A percentile compares a stretch with the other conserved stretches of the same genome.
These are phyloP conservation scores for Parsonsia alboflavescens DNA, from an alignment of 257 asterid genomes.

Conservation along the genomic window DNA sequence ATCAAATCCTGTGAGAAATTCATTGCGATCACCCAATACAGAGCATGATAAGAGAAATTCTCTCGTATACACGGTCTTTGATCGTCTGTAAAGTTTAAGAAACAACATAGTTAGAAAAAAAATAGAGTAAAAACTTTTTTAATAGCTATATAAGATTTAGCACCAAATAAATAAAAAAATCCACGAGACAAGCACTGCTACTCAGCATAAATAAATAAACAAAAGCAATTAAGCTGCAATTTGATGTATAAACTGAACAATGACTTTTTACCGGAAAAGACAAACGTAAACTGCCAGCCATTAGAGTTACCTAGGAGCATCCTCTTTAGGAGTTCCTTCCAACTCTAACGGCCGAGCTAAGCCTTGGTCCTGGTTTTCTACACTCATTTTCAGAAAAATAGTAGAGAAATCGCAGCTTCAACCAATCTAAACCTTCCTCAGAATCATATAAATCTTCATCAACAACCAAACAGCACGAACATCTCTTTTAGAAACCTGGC, in stretches of 20 bases:
- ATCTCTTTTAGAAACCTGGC: background rate
- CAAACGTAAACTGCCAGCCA: background rate
- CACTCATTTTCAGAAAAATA: slow-evolving; percentile 6
- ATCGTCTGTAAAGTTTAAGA: background rate
- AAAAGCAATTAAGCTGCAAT: background rate
- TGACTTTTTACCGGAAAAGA: background rate
- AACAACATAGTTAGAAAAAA: background rate
- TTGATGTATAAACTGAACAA: background rate
- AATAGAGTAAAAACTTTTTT: background rate
- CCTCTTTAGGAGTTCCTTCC: background rate
- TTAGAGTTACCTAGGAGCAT: slow-evolving; percentile 8
- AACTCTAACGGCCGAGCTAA: background rate
- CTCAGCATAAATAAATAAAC: background rate
- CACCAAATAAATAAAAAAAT: background rate
- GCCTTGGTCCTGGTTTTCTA: slow-evolving; percentile 1
- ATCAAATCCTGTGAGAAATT: slow-evolving; percentile 36
- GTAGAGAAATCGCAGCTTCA: background rate
- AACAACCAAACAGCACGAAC: background rate
- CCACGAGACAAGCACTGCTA: background rate
- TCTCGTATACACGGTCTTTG: slow-evolving; percentile 14
- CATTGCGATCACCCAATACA: slow-evolving; percentile 28
- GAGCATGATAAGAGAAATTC: slow-evolving; percentile 35
- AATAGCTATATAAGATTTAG: background rate
- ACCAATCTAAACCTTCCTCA: background rate
- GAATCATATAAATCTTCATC: background rate